These are phyloP conservation scores for Populus deltoides DNA, from an alignment of 345 rosid species.

Conservation along the genomic window DNA sequence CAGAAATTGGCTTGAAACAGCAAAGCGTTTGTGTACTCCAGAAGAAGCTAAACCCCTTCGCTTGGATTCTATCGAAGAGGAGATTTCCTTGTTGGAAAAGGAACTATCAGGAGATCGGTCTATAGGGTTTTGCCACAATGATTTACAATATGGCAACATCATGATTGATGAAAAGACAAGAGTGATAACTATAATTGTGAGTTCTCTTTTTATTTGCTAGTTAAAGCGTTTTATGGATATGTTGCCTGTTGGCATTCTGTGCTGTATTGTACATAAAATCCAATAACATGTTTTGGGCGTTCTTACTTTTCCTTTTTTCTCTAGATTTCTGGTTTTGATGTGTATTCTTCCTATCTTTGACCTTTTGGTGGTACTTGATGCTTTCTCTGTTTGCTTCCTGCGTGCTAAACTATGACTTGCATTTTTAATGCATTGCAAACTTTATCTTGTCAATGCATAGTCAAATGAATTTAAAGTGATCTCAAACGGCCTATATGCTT, in stretches of 20 bases:
- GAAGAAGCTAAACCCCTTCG: conserved; percentile 24
- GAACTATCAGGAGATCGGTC: conserved; percentile 12
- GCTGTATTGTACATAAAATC: too few species aligned
- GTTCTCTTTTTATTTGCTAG: neutral
- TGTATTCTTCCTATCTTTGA: neutral
- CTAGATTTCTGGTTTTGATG: neutral
- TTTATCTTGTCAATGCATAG: neutral
- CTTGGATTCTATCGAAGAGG: conserved; percentile 23
- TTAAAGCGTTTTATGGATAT: neutral
- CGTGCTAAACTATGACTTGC: neutral
- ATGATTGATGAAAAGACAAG: conserved; percentile 32
- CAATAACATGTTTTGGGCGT: neutral
- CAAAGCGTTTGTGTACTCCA: conserved; percentile 15
- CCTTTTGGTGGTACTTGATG: neutral
- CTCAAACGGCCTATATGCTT: neutral
- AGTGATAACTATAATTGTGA: conserved; percentile 28
- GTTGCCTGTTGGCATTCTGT: neutral
- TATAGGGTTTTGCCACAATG: conserved; percentile 34
- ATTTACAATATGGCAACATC: conserved; percentile 35
- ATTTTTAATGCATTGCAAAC: neutral
- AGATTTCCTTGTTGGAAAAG: conserved; percentile 25
- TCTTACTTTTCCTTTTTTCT: neutral
- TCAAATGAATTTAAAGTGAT: neutral
- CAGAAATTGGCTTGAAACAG: conserved; percentile 30
- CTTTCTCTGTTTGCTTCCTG: neutral